These are phyloP conservation scores for Benincasa hispida DNA, from an alignment of 306 rosid species.

Conservation along the genomic window DNA sequence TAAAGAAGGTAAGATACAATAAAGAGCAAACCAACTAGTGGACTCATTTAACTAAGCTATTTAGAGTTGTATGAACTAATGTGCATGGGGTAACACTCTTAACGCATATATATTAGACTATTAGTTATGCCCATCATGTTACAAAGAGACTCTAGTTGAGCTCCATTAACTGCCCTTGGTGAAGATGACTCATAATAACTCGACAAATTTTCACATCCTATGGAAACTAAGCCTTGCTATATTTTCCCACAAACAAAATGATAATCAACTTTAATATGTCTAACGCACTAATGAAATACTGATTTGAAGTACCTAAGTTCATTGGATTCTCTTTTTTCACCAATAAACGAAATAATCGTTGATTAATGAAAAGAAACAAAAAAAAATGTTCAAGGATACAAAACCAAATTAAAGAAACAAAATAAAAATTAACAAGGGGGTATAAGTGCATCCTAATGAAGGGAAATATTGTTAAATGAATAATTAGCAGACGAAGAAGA, in stretches of 20 bases:
- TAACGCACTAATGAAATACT: too few relatives aligned
- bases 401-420: too few relatives aligned
- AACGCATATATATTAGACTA: neutral
- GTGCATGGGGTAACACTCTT: neutral
- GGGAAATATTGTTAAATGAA: too few relatives aligned
- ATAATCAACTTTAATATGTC: neutral
- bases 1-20: neutral
- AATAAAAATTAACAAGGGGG: too few relatives aligned
- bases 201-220: neutral
- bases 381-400: too few relatives aligned
- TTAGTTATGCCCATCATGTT: neutral
- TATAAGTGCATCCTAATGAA: too few relatives aligned
- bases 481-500: too few relatives aligned
- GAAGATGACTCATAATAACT: neutral
- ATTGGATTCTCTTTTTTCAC: too few relatives aligned
- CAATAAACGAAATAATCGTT: too few relatives aligned
- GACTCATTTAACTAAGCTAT: neutral
- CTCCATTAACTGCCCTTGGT: neutral
- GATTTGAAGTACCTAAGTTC: too few relatives aligned
- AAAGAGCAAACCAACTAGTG: neutral
- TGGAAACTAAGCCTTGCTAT: neutral
- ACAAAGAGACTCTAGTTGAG: neutral
- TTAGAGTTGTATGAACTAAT: neutral
- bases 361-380: too few relatives aligned
- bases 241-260: neutral